Base-by-base conservation (phyloP, 768 basidiomycete genomes). In the Neoboletus brunneissimus region DNA sequence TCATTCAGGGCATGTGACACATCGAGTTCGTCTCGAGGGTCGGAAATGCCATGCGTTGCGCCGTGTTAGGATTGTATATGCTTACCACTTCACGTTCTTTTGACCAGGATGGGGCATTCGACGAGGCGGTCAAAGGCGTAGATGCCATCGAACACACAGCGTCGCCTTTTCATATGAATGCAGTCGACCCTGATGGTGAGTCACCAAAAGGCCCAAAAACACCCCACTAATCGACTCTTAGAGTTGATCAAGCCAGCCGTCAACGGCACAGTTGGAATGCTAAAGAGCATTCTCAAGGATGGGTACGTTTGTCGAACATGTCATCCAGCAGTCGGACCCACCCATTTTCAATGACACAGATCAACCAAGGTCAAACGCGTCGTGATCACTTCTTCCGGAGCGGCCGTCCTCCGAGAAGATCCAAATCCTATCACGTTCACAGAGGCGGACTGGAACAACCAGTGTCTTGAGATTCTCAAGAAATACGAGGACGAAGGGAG, bases 41-140 rank as follows among this genome's bases (percentile, higher is more conserved):
- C 16, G 48, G n/a, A 7, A 13, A 25, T 4, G 37, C 4, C 18
- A 31, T 27, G 47, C 20, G 20, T 18, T 15, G 15, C 15, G 20
- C 3, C 20, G 18, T 8, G 35, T 11, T 1, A 37, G 11, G 0
- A 5, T 6, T 15, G 16, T 18, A 13, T 38, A 8, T 53, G 10
- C 35, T 55, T 2, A 51, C 47, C 34, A 5, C 22, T 6, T 32
- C 12, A 1, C 25, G 34, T 0, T n/a, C 1, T 15, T 18, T 45
- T 43, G 18, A 27, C 20, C 34, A 85, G 84, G 79, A 79, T 3
- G 82, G 81, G 8, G 88, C 86, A 1, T 94, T 91, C 58, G 89
- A 93, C 66, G 84, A 89, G 49, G 89, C 85, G 0, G 87, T 92
- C 56, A 81, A 85, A 67, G 89, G 80, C 1, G 83, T 92, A 9